Conservation (phyloP, 1,139 yeast species). For the Yamadazyma oceani region DNA sequence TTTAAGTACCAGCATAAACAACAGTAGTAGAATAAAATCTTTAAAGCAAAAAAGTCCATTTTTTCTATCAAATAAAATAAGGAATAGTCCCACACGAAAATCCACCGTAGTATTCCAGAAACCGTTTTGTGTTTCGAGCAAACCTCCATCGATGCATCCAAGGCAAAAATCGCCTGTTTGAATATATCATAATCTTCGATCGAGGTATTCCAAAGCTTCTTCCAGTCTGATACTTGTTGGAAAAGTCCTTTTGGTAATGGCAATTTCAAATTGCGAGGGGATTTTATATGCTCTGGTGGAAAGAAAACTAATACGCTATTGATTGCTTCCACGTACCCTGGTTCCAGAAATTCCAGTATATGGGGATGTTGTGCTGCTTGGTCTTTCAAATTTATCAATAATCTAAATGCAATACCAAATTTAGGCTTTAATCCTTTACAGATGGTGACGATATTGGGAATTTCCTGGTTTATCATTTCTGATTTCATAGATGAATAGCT, state of each 20-base stretch:
- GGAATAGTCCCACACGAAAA: constrained; percentile 15
- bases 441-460: background rate
- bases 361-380: no score
- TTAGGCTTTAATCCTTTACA: background rate
- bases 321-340: no score
- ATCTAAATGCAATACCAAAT: background rate
- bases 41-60: constrained; percentile 23
- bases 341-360: no score
- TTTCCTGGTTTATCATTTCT: no score
- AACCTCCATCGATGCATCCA: constrained; percentile 9
- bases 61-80: constrained; percentile 15
- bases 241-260: background rate
- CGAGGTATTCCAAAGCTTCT: background rate
- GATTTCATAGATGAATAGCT: no score
- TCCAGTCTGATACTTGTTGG: background rate
- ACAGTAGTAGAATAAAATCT: constrained; percentile 22
- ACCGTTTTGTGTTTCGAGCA: constrained; percentile 6
- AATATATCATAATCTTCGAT: background rate
- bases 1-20: constrained; percentile 11
- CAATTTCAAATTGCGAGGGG: no score
- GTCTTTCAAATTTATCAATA: background rate
- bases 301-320: no score
- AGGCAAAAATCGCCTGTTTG: background rate
- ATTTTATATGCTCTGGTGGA: no score
- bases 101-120: constrained; percentile 19